These are phyloP conservation scores for Paulownia fortunei DNA, from an alignment of 257 asterid species.

Conservation along the genomic window DNA sequence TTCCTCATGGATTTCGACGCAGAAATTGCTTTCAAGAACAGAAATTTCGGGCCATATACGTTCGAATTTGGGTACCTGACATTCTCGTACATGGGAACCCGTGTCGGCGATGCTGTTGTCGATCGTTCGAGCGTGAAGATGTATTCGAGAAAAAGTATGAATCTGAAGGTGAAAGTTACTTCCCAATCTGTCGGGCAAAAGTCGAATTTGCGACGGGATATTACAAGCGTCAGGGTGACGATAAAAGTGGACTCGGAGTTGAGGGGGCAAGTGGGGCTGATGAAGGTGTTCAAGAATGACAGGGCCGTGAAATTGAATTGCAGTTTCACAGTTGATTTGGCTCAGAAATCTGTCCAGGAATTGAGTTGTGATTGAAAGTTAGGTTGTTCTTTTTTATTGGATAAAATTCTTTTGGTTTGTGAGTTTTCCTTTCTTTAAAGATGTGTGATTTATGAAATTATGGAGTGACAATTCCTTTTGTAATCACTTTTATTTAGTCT, in stretches of 20 bases:
- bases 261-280: slow-evolving; percentile 38
- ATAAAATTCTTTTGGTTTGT: neutral
- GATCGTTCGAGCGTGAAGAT: slow-evolving; percentile 17
- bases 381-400: neutral
- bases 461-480: too few species aligned
- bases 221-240: neutral
- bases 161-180: neutral
- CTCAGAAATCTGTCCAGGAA: neutral
- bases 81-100: slow-evolving; percentile 6
- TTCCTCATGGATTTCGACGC: neutral
- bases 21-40: slow-evolving; percentile 27
- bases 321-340: slow-evolving; percentile 22
- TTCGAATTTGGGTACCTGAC: slow-evolving; percentile 23
- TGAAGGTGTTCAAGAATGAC: slow-evolving; percentile 28
- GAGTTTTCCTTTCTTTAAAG: neutral
- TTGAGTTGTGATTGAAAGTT: neutral
- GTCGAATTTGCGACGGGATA: slow-evolving; percentile 22
- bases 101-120: slow-evolving; percentile 24
- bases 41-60: slow-evolving; percentile 33
- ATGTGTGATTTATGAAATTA: too few species aligned
- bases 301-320: slow-evolving; percentile 41
- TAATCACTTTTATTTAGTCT: too few species aligned
- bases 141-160: neutral
- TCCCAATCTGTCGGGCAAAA: neutral
- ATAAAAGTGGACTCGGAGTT: slow-evolving; percentile 24